Evolutionary conservation across 495 filamentous ascomycete genomes (phyloP), one percentile per base, ranked within the genome.

Genomic region (Parathielavia appendiculata): DNA sequence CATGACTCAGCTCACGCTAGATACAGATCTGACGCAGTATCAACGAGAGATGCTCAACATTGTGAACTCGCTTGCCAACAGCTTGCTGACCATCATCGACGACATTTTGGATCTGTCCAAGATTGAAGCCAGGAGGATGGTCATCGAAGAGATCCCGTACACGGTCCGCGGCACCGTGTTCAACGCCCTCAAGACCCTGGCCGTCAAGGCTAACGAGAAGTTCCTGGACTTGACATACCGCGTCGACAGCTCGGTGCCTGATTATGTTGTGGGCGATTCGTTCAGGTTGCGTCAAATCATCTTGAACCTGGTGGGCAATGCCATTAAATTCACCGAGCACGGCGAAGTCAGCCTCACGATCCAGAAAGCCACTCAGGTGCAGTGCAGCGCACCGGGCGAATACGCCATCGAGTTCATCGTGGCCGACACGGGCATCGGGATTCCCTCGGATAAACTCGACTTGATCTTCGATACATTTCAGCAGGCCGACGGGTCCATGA

Each of bases 381-480:
- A 73, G 2, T 79, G 83, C 51, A 80, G 83, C 51, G 80, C 79
- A 1, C 76, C 80, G 23, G 84, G 87, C 61, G 89, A 96, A 68
- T 96, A 95, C 66, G 89, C 91, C 14, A 93, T 97, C 67, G 90
- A 97, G 70, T 97, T 99, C 73, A 88, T 92, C 17, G 93, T 99
- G 39, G 89, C 90, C 3, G 93, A 99, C 68, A 99, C 95, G 23
- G 93, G 93, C 52, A 99, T 99, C 67, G 93, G 93, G 64, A 97
- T 99, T 60, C 90, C 92, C 68, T 80, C 86, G 50, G 93, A 97
- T 69, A 99, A 99, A 75, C 83, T 97, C 26, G 91, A 97, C 70
- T 75, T 97, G 57, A 99, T 99, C 71, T 99, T 99, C 69, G 93
- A 97, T 72, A 99, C 93, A 14, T 99, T 99, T 85, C 95, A 96